These are phyloP conservation scores for Pisolithus orientalis DNA, from an alignment of 768 basidiomycete species.

Conservation along the genomic window DNA sequence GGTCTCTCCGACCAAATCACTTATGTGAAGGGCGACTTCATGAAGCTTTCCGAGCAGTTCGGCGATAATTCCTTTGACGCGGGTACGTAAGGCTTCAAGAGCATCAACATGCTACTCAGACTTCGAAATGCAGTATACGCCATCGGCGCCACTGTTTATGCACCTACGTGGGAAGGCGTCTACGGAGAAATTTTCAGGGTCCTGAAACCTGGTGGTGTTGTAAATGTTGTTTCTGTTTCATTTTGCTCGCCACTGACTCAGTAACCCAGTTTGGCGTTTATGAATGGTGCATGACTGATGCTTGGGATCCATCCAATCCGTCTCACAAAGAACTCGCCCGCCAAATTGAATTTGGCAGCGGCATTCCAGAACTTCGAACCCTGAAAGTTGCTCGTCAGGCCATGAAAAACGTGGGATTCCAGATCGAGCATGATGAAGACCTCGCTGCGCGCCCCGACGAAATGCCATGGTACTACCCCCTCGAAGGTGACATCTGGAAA, in stretches of 20 bases:
- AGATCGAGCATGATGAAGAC: slow-evolving; percentile 88
- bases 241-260: neutral
- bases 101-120: neutral
- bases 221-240: slow-evolving; percentile 22
- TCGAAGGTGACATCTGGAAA: slow-evolving; percentile 89
- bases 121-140: slow-evolving; percentile 63
- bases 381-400: slow-evolving; percentile 67
- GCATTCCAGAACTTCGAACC: slow-evolving; percentile 97
- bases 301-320: slow-evolving; percentile 81
- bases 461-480: slow-evolving; percentile 92
- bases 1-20: slow-evolving; percentile 72
- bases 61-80: slow-evolving; percentile 94
- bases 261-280: slow-evolving; percentile 83
- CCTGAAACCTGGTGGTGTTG: slow-evolving; percentile 92
- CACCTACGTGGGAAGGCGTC: slow-evolving; percentile 92
- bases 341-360: slow-evolving; percentile 89
- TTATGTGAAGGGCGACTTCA: slow-evolving; percentile 93
- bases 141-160: slow-evolving; percentile 96
- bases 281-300: slow-evolving; percentile 99
- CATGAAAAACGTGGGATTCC: slow-evolving; percentile 76
- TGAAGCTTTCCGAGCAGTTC: slow-evolving; percentile 88
- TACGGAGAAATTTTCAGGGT: slow-evolving; percentile 91
- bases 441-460: slow-evolving; percentile 77
- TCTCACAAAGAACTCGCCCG: slow-evolving; percentile 88
- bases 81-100: slow-evolving; percentile 41